A percentile compares a stretch with the other conserved stretches of the same genome.
Evolutionary conservation across 2,329 filamentous ascomycete genomes (phyloP).

Genomic region (Raffaelea arxii): DNA sequence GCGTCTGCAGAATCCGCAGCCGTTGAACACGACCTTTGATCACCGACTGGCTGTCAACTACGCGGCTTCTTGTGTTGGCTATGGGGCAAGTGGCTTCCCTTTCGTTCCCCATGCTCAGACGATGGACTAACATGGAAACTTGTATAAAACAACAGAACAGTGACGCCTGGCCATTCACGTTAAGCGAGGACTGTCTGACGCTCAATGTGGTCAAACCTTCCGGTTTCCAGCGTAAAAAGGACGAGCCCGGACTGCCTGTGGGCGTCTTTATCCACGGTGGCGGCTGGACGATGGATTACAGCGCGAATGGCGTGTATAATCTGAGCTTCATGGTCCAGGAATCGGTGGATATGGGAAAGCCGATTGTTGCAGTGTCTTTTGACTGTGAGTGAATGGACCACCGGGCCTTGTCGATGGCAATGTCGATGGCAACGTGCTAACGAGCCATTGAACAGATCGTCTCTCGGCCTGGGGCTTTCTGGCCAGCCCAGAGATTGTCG

Average conservation of each 20-base stretch:
- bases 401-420: background rate
- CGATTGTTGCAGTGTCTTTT: background rate
- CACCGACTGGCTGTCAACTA: background rate
- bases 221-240: too few relatives aligned
- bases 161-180: background rate
- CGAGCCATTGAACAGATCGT: background rate
- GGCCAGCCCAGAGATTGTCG: slow-evolving; percentile 27
- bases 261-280: slow-evolving; percentile 4
- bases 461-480: slow-evolving; percentile 38
- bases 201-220: slow-evolving; percentile 1
- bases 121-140: too few relatives aligned
- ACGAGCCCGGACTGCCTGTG: background rate
- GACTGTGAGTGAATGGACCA: background rate
- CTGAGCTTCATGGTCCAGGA: slow-evolving; percentile 18
- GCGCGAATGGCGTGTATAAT: slow-evolving; percentile 43
- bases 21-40: background rate
- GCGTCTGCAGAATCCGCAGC: slow-evolving; percentile 17
- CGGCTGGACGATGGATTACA: slow-evolving; percentile 23
- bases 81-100: background rate
- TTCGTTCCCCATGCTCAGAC: too few relatives aligned
- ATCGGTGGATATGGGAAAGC: background rate
- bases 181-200: slow-evolving; percentile 4
- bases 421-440: too few relatives aligned
- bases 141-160: background rate
- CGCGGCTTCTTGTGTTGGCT: background rate